These are phyloP conservation scores for Dioscorea cayenensis DNA, from an alignment of 116 monocot genomes.

Conservation along the genomic window DNA sequence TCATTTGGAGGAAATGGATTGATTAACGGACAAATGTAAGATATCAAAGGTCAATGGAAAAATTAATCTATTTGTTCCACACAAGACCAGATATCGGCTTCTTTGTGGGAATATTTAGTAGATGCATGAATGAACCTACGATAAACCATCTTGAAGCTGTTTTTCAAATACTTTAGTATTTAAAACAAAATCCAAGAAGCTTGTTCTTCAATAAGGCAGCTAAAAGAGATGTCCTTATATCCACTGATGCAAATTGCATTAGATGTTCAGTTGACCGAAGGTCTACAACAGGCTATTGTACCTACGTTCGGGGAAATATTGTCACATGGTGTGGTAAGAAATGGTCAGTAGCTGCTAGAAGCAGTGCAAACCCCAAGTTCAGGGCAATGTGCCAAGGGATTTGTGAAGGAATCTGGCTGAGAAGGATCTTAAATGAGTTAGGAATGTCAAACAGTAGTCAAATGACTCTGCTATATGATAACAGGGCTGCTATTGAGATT, in stretches of 20 bases:
- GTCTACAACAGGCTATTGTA: not conserved
- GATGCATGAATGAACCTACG: not conserved
- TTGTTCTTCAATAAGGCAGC: not conserved
- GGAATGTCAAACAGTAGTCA: too few relatives aligned
- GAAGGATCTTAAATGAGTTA: too few relatives aligned
- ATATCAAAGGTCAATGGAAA: not conserved
- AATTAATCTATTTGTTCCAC: not conserved
- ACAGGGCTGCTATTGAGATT: too few relatives aligned
- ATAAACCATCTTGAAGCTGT: not conserved
- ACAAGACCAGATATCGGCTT: not conserved
- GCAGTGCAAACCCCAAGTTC: too few relatives aligned
- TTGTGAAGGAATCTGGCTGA: too few relatives aligned
- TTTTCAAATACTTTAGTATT: not conserved
- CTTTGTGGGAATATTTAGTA: not conserved
- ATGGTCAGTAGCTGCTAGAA: too few relatives aligned
- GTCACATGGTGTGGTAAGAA: not conserved
- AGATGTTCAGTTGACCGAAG: not conserved
- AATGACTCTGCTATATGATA: too few relatives aligned
- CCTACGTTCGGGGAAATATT: not conserved
- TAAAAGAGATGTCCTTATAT: not conserved
- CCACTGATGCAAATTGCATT: not conserved
- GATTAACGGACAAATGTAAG: not conserved
- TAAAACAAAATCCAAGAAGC: not conserved
- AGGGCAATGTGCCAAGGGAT: too few relatives aligned
- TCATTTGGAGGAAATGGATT: not conserved